These are phyloP conservation scores for Adiantum capillusveneris DNA, from an alignment of 75 land plant genomes.

Conservation along the genomic window DNA sequence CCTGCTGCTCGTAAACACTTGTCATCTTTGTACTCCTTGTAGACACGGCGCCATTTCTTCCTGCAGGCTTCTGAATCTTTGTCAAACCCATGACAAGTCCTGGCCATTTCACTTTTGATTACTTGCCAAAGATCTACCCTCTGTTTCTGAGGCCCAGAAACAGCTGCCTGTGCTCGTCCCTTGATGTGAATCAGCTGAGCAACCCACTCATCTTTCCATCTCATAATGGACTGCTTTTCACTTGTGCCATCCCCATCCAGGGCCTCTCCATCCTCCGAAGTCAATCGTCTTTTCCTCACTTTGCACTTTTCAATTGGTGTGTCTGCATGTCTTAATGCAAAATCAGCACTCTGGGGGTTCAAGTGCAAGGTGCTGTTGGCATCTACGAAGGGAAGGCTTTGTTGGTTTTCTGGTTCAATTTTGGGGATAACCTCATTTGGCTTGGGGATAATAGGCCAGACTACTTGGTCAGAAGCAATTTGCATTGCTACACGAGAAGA, in stretches of 20 bases:
- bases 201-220: slow-evolving; percentile 4
- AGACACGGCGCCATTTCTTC: slow-evolving; percentile 1
- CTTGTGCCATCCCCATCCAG: not conserved
- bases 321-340: too few species aligned
- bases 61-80: slow-evolving; percentile 4
- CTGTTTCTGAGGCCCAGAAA: not conserved
- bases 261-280: not conserved
- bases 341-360: too few species aligned
- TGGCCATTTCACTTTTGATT: not conserved
- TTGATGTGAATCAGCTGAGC: slow-evolving; percentile 1
- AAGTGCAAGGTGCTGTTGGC: too few species aligned
- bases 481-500: too few species aligned
- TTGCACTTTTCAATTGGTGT: not conserved
- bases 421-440: too few species aligned
- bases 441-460: too few species aligned
- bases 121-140: slow-evolving; percentile 3
- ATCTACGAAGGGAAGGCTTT: too few species aligned
- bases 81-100: not conserved
- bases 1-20: not conserved
- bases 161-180: not conserved
- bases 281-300: not conserved
- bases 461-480: too few species aligned
- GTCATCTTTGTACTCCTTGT: slow-evolving; percentile 3
- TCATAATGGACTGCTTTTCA: not conserved
- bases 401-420: too few species aligned